Base-by-base conservation (phyloP, 2,329 filamentous ascomycete species). In the Neurospora sp. region DNA sequence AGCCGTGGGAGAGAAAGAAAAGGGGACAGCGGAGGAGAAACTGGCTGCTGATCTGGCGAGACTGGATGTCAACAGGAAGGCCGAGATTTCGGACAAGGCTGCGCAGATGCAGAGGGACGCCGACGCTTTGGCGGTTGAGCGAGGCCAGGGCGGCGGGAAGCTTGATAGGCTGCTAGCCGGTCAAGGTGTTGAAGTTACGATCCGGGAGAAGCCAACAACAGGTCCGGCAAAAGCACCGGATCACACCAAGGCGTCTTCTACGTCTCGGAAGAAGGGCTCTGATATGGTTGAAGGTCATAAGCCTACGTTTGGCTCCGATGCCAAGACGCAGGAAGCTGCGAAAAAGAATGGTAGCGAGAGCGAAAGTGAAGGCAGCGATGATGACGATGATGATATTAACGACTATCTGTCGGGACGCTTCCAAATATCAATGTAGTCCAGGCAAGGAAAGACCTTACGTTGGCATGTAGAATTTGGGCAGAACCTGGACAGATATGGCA, bases 241-340 rank as follows among this genome's bases (percentile, higher is more conserved):
- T 38, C 69, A 33, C 1, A 33, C 23, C 1, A 58, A 33, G 23
- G 19, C 52, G 23, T 58, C 52, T 33, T 58, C 52, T 33, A 33
- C 46, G 46, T 33, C 46, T 7, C 23, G 23, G 2, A 72, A 81
- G 10, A 76, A 77, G n/a, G 70, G 70, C 15, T 73, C 73, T 75
- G 73, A 85, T 66, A 73, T 82, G 9, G 76, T 87, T 0, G 86
- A 88, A 67, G 85, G 86, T n/a, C 82, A 87, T 76, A 84, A 78
- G 74, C 79, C 80, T 39, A 83, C 79, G 71, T 78, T 80, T 67
- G 77, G 78, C 42, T 74, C 75, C 13, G 74, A 74, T 43, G n/a
- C 19, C 38, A 62, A 68, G 69, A 69, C 73, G 23, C 70, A 75
- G 23, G 71, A 73, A 68, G 73, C 68, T 62, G 71, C 74, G 38